Conservation (phyloP, 306 rosid genomes). For the Fagus sylvatica region DNA sequence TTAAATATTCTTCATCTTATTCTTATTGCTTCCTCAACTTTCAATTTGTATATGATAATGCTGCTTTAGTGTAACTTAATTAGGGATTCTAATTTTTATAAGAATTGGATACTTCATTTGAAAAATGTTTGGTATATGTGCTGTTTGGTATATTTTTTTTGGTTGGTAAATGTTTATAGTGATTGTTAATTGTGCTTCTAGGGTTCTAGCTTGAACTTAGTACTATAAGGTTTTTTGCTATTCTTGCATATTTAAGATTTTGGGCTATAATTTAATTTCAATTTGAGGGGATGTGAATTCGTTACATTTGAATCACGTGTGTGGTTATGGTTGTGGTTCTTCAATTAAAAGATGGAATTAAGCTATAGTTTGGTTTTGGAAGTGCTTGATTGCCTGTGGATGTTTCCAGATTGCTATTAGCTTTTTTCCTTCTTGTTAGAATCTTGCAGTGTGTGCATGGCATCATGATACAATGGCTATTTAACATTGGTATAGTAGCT, state of each 20-base stretch:
- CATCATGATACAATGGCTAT: background rate
- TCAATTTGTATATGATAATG: background rate
- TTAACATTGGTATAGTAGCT: background rate
- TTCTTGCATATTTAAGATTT: background rate
- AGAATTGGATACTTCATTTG: background rate
- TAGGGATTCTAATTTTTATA: background rate
- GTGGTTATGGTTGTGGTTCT: background rate
- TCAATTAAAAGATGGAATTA: no score
- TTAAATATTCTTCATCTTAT: background rate
- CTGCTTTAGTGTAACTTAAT: background rate
- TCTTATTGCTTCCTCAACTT: background rate
- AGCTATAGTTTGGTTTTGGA: background rate
- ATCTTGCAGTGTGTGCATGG: background rate
- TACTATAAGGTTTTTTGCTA: background rate
- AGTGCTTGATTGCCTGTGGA: background rate
- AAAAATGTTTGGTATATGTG: background rate
- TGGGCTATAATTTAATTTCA: background rate
- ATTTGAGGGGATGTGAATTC: background rate
- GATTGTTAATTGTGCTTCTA: no score
- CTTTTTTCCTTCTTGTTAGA: background rate
- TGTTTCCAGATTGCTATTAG: background rate
- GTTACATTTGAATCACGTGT: background rate
- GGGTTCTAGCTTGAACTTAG: background rate
- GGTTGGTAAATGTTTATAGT: background rate
- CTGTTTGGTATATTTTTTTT: background rate